Conservation (phyloP, 2,329 filamentous ascomycete genomes). For the Helotiales sp. region DNA sequence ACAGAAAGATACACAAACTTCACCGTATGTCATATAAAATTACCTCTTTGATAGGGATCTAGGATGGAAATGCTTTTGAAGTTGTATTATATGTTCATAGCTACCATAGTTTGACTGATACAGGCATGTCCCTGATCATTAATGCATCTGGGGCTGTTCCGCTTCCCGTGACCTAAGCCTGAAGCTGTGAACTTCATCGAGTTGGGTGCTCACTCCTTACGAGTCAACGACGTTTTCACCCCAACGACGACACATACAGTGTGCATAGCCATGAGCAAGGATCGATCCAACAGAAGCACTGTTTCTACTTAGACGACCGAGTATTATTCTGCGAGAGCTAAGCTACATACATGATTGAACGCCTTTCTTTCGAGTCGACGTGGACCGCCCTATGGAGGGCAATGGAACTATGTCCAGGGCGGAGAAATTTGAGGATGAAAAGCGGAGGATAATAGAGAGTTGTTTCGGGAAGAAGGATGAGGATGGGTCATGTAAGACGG, state of each 20-base stretch:
- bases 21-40: not conserved
- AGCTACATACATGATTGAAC: constrained; percentile 29
- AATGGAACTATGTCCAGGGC: constrained; percentile 47
- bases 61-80: not conserved
- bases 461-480: constrained; percentile 90
- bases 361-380: constrained; percentile 21
- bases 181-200: not conserved
- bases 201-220: not conserved
- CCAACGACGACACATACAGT: not conserved
- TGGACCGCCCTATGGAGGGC: constrained; percentile 37
- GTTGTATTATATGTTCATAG: not conserved
- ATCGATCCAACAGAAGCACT: constrained; percentile 5
- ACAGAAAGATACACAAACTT: not conserved
- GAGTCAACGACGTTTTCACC: not conserved
- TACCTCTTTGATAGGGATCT: not conserved
- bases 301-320: constrained; percentile 25
- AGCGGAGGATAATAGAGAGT: constrained; percentile 88
- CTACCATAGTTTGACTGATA: not conserved
- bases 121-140: not conserved
- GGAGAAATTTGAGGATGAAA: constrained; percentile 95
- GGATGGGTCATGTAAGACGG: constrained; percentile 71
- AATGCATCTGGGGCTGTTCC: not conserved
- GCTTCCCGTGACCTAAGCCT: not conserved
- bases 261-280: constrained; percentile 21
- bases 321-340: no score